These are phyloP conservation scores for Calonectria pseudoturangicola DNA, from an alignment of 2,329 filamentous ascomycete species.

Conservation along the genomic window DNA sequence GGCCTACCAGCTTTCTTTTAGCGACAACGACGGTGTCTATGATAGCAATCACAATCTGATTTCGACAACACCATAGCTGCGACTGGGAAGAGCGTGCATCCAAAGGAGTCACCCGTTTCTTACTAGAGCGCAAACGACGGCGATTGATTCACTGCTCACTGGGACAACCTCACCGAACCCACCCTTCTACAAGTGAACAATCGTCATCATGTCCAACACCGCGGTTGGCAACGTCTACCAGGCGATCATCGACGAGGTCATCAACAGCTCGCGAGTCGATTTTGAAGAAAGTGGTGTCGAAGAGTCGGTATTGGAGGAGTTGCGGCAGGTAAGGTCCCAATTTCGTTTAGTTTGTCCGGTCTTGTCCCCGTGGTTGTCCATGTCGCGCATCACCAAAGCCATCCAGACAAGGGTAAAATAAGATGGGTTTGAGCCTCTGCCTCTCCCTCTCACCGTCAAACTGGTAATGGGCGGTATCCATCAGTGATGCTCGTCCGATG, in stretches of 20 bases:
- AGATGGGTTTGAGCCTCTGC: background rate
- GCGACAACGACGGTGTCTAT: background rate
- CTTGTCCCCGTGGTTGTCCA: slow-evolving; percentile 28
- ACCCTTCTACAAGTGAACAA: slow-evolving; percentile 35
- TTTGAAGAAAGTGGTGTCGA: slow-evolving; percentile 98
- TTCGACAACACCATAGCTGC: background rate
- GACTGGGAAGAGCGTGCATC: background rate
- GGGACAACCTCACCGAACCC: slow-evolving; percentile 19
- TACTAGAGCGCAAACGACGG: background rate
- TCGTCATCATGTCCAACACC: slow-evolving; percentile 72
- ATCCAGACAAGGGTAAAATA: slow-evolving; percentile 56
- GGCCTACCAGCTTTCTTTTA: background rate
- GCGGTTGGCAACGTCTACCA: slow-evolving; percentile 86
- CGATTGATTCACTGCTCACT: slow-evolving; percentile 11
- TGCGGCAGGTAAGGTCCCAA: slow-evolving; percentile 81
- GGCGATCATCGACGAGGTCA: slow-evolving; percentile 87
- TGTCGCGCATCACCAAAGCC: slow-evolving; percentile 29
- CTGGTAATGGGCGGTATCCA: background rate
- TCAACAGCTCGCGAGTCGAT: slow-evolving; percentile 93
- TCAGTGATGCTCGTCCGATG: slow-evolving; percentile 1
- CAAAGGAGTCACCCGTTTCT: background rate
- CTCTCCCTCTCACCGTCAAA: background rate
- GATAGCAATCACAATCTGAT: slow-evolving; percentile 14
- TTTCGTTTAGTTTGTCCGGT: slow-evolving; percentile 37
- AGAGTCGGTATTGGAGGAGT: slow-evolving; percentile 87